Conservation (phyloP, 129 eudicot species). For the Centaurea solstitialis region DNA sequence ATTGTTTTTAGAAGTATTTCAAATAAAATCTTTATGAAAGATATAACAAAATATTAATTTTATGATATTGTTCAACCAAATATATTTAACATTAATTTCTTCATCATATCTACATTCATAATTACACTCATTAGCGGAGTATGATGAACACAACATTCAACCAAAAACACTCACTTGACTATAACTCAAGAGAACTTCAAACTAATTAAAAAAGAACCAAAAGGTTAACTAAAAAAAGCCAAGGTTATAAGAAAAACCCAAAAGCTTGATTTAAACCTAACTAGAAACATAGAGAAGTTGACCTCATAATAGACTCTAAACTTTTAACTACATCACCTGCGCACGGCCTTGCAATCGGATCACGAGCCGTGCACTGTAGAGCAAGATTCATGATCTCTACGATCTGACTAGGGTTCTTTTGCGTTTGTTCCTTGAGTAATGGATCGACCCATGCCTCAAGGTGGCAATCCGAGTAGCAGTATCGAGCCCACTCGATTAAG, state of each 20-base stretch:
- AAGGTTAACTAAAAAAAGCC: not conserved
- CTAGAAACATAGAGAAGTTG: slow-evolving; percentile 47
- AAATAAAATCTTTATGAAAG: not conserved
- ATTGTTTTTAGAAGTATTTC: not conserved
- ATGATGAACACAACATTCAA: slow-evolving; percentile 35
- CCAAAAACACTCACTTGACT: slow-evolving; percentile 28
- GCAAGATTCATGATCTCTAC: slow-evolving; percentile 80
- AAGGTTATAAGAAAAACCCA: not conserved
- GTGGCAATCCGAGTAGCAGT: slow-evolving; percentile 92
- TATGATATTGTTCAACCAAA: slow-evolving; percentile 2
- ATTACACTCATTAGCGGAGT: slow-evolving; percentile 9
- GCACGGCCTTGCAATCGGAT: slow-evolving; percentile 63
- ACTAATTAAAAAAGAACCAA: not conserved
- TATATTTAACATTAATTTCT: slow-evolving; percentile 24
- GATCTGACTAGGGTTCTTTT: slow-evolving; percentile 42
- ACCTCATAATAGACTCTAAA: slow-evolving; percentile 42
- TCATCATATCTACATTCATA: slow-evolving; percentile 33
- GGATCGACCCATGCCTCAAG: slow-evolving; percentile 87
- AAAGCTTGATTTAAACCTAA: slow-evolving; percentile 30
- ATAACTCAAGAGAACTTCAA: slow-evolving; percentile 28
- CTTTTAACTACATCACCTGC: slow-evolving; percentile 54
- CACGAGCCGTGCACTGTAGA: slow-evolving; percentile 71
- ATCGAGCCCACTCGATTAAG: slow-evolving; percentile 83
- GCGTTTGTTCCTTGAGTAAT: slow-evolving; percentile 28
- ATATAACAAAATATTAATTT: not conserved